These are phyloP conservation scores for Geranomyces variabilis DNA, from an alignment of 192 early-diverging fungal species.

Conservation along the genomic window DNA sequence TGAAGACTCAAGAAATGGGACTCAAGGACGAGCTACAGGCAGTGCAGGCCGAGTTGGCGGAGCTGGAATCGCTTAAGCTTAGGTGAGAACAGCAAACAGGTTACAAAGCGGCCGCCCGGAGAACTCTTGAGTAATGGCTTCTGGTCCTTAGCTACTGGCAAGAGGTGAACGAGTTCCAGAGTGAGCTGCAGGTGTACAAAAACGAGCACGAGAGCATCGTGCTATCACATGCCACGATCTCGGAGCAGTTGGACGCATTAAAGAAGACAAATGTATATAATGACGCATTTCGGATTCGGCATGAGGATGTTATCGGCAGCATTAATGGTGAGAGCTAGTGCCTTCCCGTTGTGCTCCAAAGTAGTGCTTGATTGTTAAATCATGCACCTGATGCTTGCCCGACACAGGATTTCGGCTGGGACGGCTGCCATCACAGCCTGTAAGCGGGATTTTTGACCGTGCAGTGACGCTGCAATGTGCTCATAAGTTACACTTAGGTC, in stretches of 20 bases:
- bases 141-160: constrained; percentile 44
- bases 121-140: neutral
- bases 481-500: constrained; percentile 48
- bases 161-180: constrained; percentile 74
- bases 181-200: constrained; percentile 64
- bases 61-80: constrained; percentile 50
- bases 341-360: neutral
- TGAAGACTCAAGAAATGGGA: constrained; percentile 58
- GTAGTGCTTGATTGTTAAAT: neutral
- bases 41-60: constrained; percentile 32
- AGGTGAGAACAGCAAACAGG: constrained; percentile 43
- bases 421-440: constrained; percentile 71
- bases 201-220: constrained; percentile 80
- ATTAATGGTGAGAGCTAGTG: constrained; percentile 72
- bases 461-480: neutral
- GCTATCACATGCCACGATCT: constrained; percentile 75
- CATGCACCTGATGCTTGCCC: neutral
- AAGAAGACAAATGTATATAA: constrained; percentile 95
- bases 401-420: constrained; percentile 76
- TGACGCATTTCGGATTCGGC: constrained; percentile 88
- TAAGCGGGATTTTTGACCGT: constrained; percentile 26
- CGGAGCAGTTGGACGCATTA: constrained; percentile 76
- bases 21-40: constrained; percentile 53
- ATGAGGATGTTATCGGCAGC: constrained; percentile 84
- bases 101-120: no score